phyloP scores from a whole-genome alignment of 108 stramenopile genomes.

The Bacterosira constricta region DNA sequence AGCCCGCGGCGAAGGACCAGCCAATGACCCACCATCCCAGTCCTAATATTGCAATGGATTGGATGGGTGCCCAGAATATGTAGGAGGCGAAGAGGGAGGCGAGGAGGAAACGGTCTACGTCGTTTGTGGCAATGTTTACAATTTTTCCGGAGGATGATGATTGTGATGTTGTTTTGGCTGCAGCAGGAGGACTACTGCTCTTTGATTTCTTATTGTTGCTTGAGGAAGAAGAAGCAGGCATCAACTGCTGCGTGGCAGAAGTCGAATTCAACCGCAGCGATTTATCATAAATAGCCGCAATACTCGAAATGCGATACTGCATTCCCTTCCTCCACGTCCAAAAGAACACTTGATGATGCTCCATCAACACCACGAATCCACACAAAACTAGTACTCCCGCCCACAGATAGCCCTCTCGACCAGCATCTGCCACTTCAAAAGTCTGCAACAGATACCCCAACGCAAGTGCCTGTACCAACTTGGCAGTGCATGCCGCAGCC shows the following conservation, averaged over 20 bases:
- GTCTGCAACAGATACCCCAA: conserved; percentile 71
- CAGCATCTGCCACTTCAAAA: conserved; percentile 42
- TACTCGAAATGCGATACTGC: conserved; percentile 74
- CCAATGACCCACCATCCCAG: conserved; percentile 77
- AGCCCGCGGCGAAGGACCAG: conserved; percentile 84
- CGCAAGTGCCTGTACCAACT: conserved; percentile 66
- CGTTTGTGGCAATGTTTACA: conserved; percentile 90
- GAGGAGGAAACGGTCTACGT: conserved; percentile 89
- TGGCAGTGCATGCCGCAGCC: conserved; percentile 37
- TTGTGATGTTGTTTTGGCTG: conserved; percentile 1
- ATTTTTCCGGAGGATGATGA: conserved; percentile 70
- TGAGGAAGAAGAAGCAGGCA: not conserved
- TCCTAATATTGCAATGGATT: conserved; percentile 76
- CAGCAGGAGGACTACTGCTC: not conserved
- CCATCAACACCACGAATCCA: conserved; percentile 62
- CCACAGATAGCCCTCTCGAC: conserved; percentile 57
- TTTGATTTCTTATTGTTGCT: not conserved
- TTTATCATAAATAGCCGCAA: conserved; percentile 84
- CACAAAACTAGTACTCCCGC: conserved; percentile 62
- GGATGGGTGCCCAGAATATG: conserved; percentile 84
- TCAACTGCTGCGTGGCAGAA: conserved; percentile 15
- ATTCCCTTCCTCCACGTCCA: conserved; percentile 58
- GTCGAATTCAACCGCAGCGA: conserved; percentile 49
- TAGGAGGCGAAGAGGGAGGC: conserved; percentile 72
- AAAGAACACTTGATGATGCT: conserved; percentile 60